Evolutionary conservation across 805 yeast genomes (phyloP), one percentile per base, ranked within the genome.

Genomic region (Clavispora fructus): DNA sequence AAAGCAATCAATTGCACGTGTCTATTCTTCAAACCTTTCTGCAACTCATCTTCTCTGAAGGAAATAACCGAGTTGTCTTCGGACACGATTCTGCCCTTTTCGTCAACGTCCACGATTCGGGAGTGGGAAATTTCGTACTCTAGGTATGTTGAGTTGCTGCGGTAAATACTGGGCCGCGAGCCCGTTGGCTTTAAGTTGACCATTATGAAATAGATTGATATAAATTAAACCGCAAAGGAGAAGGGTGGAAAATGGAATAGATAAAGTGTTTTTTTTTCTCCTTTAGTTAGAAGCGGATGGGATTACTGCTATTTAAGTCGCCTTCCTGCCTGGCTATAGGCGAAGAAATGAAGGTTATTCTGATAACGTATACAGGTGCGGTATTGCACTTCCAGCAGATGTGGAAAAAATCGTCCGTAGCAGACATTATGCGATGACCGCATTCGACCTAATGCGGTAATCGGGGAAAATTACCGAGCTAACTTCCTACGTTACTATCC

Each of bases 371-470:
- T 11, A 33, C 37, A 33, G 37, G 37, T 33, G n/a, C 37, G 43
- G 41, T 11, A 23, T 42, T 5, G 62, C 60, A 3, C 71, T 71
- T 1, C 71, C 72, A 16, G 65, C 69, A 2, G 65, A 65, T 42
- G 61, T 60, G 38, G 63, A 52, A 35, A 55, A 53, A 9, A 60
- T 19, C 23, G 23, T 19, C 23, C 5, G 23, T 19, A 5, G 23
- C 23, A 19, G 29, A 8, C 12, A 27, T 4, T 27, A 27, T 11
- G 54, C 14, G 32, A 29, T 16, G 37, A 17, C 25, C 25, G 37
- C 3, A 17, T 33, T 8, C 10, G 25, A 2, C 16, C 37, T 14
- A 17, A 33, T 33, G 25, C 37, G 13, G 37, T 16, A 33, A 16
- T 33, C 13, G 37, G 23, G 13, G 25, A 17, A 33, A 25, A 6